Conservation (phyloP, 2,329 filamentous ascomycete species). For the Colletotrichum ledebouriae region DNA sequence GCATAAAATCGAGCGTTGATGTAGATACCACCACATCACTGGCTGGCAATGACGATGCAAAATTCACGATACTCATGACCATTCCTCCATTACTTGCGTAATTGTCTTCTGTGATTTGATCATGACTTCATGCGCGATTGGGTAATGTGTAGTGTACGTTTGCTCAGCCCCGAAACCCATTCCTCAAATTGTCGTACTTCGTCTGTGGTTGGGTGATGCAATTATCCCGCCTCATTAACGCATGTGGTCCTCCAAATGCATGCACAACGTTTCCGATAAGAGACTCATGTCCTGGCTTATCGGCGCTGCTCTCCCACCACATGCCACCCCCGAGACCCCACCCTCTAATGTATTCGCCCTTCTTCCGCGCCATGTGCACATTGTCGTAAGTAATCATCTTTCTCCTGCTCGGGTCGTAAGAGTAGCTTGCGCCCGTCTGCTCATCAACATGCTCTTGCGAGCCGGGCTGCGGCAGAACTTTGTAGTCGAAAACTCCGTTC, state of each 20-base stretch:
- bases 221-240: slow-evolving; percentile 68
- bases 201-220: slow-evolving; percentile 73
- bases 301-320: slow-evolving; percentile 95
- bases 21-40: slow-evolving; percentile 55
- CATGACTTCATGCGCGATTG: not conserved
- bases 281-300: slow-evolving; percentile 75
- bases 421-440: slow-evolving; percentile 79
- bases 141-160: too few species aligned
- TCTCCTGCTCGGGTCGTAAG: slow-evolving; percentile 73
- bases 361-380: slow-evolving; percentile 73
- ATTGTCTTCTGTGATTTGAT: not conserved
- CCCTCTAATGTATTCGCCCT: slow-evolving; percentile 78
- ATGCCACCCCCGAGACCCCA: slow-evolving; percentile 86
- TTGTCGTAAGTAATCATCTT: slow-evolving; percentile 87
- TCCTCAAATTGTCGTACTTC: slow-evolving; percentile 78
- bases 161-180: slow-evolving; percentile 58
- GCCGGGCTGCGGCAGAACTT: slow-evolving; percentile 79
- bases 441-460: slow-evolving; percentile 75
- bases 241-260: slow-evolving; percentile 65
- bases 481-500: slow-evolving; percentile 88
- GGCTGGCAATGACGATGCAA: slow-evolving; percentile 45
- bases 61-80: slow-evolving; percentile 40
- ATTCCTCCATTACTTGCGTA: slow-evolving; percentile 8
- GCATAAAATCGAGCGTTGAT: slow-evolving; percentile 57
- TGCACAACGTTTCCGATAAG: slow-evolving; percentile 76